phyloP scores from a whole-genome alignment of 345 rosid genomes.

The Fremontodendron californicum region DNA sequence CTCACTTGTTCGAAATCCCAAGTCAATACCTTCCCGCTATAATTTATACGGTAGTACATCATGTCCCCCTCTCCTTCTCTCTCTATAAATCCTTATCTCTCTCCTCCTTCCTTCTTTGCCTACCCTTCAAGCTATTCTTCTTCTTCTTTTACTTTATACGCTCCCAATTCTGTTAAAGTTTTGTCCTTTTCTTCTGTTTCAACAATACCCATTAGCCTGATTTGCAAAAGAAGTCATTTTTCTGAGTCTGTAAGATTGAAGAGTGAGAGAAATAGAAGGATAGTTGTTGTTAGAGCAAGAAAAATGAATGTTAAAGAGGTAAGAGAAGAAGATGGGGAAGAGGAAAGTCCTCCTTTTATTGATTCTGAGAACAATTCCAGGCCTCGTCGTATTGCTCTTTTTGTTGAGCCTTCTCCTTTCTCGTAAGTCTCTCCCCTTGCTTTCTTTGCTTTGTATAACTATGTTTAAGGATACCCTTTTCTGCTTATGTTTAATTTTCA shows the following conservation, averaged over 20 bases:
- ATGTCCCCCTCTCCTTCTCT: constrained; percentile 38
- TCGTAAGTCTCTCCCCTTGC: constrained; percentile 48
- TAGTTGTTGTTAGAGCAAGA: constrained; percentile 26
- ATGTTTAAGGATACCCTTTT: neutral
- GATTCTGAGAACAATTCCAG: constrained; percentile 48
- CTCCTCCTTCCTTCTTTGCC: constrained; percentile 26
- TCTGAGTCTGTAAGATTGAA: neutral
- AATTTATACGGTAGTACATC: constrained; percentile 6
- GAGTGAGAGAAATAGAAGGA: constrained; percentile 10
- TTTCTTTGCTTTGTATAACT: neutral
- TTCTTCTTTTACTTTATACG: constrained; percentile 23
- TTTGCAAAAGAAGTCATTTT: constrained; percentile 13
- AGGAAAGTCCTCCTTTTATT: constrained; percentile 47
- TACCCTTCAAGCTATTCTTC: constrained; percentile 10
- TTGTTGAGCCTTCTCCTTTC: constrained; percentile 97
- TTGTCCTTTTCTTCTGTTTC: constrained; percentile 18
- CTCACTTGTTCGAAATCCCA: constrained; percentile 12
- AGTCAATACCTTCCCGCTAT: constrained; percentile 1
- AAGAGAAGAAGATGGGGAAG: constrained; percentile 38
- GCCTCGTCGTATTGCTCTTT: constrained; percentile 89
- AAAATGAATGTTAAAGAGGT: constrained; percentile 54
- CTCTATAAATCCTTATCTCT: constrained; percentile 48
- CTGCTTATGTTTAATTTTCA: neutral
- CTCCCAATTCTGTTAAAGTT: constrained; percentile 21
- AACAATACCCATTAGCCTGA: constrained; percentile 33